Conservation (phyloP, 2,329 filamentous ascomycete genomes). For the Ceratocystis cacaofunesta region DNA sequence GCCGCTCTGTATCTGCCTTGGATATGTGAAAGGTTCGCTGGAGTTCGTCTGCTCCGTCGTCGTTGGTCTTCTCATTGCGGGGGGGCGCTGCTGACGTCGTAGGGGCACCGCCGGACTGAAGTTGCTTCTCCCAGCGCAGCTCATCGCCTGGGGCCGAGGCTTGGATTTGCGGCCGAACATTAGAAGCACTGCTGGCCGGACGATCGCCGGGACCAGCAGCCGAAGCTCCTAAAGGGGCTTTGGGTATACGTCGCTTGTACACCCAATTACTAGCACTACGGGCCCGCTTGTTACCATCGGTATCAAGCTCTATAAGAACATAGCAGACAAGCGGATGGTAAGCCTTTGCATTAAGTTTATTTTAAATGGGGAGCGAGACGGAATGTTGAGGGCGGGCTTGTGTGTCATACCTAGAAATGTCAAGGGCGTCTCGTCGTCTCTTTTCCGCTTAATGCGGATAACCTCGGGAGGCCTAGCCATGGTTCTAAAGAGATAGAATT, state of each 20-base stretch:
- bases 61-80: conserved; percentile 21
- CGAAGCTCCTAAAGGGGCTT: conserved; percentile 20
- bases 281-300: conserved; percentile 36
- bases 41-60: conserved; percentile 19
- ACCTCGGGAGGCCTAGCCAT: conserved; percentile 45
- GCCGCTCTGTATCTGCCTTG: conserved; percentile 13
- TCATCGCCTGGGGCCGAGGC: conserved; percentile 30
- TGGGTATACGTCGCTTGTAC: conserved; percentile 37
- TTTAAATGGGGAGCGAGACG: background rate
- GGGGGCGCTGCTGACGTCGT: background rate
- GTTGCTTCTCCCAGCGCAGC: conserved; percentile 11
- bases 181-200: conserved; percentile 18
- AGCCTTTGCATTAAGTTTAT: background rate
- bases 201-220: conserved; percentile 3
- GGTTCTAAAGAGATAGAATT: background rate
- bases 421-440: conserved; percentile 37
- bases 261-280: conserved; percentile 37
- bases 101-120: background rate
- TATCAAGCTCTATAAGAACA: conserved; percentile 33
- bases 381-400: conserved; percentile 20
- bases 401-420: conserved; percentile 35
- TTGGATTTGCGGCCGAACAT: conserved; percentile 32
- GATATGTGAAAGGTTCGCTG: conserved; percentile 16
- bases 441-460: conserved; percentile 48
- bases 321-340: background rate